phyloP scores from a whole-genome alignment of 805 yeast species.

The Ogataea polymorpha region DNA sequence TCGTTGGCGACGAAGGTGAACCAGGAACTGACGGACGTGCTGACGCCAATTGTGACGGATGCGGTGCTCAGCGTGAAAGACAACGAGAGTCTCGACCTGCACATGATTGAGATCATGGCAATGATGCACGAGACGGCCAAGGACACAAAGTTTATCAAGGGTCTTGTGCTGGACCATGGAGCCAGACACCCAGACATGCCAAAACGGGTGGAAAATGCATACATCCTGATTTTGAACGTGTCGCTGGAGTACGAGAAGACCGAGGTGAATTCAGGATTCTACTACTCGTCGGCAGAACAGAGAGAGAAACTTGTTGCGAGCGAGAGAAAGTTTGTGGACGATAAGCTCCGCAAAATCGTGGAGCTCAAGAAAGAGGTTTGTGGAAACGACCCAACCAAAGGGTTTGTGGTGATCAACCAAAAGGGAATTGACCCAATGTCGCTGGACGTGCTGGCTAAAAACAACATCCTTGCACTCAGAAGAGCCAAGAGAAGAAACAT shows the following conservation, averaged over 20 bases:
- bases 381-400: constrained; percentile 63
- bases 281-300: constrained; percentile 92
- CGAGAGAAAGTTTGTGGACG: constrained; percentile 93
- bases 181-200: constrained; percentile 99
- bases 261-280: constrained; percentile 95
- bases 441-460: constrained; percentile 86
- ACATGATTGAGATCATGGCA: constrained; percentile 97
- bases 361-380: constrained; percentile 93
- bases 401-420: constrained; percentile 94
- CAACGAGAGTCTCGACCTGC: constrained; percentile 65
- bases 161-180: constrained; percentile 95
- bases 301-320: constrained; percentile 90
- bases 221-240: constrained; percentile 84
- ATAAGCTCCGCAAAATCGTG: constrained; percentile 83
- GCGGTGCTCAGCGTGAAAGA: constrained; percentile 80
- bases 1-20: constrained; percentile 86
- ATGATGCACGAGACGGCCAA: constrained; percentile 91
- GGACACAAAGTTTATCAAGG: constrained; percentile 79
- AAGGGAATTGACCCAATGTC: constrained; percentile 99
- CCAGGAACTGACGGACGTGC: constrained; percentile 68
- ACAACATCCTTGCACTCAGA: constrained; percentile 89
- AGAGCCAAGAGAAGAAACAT: constrained; percentile 98
- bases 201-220: constrained; percentile 75
- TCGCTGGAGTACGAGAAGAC: constrained; percentile 96
- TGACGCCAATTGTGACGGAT: constrained; percentile 94